Base-by-base conservation (phyloP, 495 filamentous ascomycete genomes). In the Podospora anserina region DNA sequence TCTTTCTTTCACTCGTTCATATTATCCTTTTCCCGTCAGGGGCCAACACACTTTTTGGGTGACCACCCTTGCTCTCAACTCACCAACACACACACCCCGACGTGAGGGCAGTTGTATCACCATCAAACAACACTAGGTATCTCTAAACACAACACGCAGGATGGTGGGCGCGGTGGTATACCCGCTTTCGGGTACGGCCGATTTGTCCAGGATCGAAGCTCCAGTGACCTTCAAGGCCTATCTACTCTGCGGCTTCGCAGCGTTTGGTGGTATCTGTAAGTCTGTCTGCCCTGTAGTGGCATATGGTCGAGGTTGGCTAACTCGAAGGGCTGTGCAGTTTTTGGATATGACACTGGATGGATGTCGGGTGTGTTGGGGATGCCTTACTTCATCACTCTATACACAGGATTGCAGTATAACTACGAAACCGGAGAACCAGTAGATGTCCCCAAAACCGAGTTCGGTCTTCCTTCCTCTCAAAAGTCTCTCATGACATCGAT, bases 401-500 rank as follows among this genome's bases (percentile, higher is more conserved):
- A 93, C 76, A 87, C 89, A 16, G 92, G 88, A 5, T 84, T 85
- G 16, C 85, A 85, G 66, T 77, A 81, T 70, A 85, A 89, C 78
- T 80, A 83, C n/a, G 74, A 82, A 3, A 86, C 85, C 39, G 71
- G 70, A 20, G 23, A 27, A 15, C 74, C 78, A 28, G 71, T 80
- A 18, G 78, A 81, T 66, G 77, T 82, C 64, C 72, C 74, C 39
- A 44, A 66, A 44, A 66, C 59, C 39, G 62, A 68, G 27, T 79
- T 75, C 27, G 75, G 44, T 54, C 73, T 83, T 19, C 76, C 70
- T 0, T 73, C 77, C 23, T 69, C 72, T 7, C 72, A 78, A 64
- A 87, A 90, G 77, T 89, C 87, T 4, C 82, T 92, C 59, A 92
- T 91, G 74, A 88, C 88, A 39, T 90, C 89, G 23, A 91, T 92